phyloP scores from a whole-genome alignment of 2,329 filamentous ascomycete species.

The Tolypocladium inflatum region DNA sequence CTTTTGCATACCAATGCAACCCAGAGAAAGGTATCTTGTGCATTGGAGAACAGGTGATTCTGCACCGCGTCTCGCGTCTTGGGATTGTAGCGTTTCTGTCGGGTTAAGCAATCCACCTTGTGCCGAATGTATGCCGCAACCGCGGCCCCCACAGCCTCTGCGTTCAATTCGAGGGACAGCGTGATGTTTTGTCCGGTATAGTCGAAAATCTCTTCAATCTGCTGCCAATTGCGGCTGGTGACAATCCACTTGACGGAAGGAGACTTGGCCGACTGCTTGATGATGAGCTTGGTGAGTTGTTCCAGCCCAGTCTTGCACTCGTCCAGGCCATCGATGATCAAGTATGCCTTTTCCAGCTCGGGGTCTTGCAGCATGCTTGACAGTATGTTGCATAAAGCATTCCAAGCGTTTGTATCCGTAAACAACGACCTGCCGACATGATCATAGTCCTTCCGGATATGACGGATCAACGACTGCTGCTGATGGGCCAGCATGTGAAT shows the following conservation, averaged over 20 bases:
- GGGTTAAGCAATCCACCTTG: constrained; percentile 11
- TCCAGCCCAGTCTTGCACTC: constrained; percentile 23
- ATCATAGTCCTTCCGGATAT: constrained; percentile 25
- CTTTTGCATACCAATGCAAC: constrained; percentile 4
- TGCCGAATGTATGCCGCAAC: constrained; percentile 25
- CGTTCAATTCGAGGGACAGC: constrained; percentile 27
- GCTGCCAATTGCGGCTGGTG: constrained; percentile 30
- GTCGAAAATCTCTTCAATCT: constrained; percentile 23
- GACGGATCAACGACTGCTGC: constrained; percentile 18
- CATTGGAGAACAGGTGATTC: constrained; percentile 18
- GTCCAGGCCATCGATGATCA: constrained; percentile 38
- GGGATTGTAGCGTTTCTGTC: neutral
- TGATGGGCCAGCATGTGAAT: constrained; percentile 27
- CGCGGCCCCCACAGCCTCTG: constrained; percentile 16
- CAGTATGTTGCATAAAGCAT: constrained; percentile 26
- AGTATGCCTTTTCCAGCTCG: constrained; percentile 12
- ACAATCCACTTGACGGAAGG: constrained; percentile 29
- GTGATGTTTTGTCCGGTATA: neutral
- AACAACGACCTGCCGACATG: constrained; percentile 24
- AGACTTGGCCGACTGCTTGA: constrained; percentile 9
- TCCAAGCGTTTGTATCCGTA: constrained; percentile 25
- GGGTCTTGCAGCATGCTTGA: constrained; percentile 26
- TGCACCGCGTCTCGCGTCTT: neutral
- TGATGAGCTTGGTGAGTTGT: constrained; percentile 26
- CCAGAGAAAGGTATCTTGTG: constrained; percentile 16